Percentiles rank a stretch among this genome's conserved stretches.
These are phyloP conservation scores for Yamadazyma buinensis DNA, from an alignment of 1,139 yeast species.

Conservation along the genomic window DNA sequence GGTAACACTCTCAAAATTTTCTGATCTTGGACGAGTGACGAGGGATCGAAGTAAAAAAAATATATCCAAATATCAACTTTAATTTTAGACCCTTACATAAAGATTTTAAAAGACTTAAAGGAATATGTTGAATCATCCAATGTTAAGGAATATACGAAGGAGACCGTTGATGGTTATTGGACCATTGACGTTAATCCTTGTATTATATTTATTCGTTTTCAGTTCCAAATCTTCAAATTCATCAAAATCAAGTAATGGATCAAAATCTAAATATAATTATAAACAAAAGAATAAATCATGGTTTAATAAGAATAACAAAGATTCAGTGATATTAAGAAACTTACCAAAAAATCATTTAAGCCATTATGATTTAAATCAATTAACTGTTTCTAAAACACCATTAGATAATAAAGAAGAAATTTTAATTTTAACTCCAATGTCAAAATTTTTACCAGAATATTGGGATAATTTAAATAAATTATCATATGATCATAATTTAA, in stretches of 20 bases:
- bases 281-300: conserved; percentile 46
- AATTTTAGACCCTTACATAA: too few species aligned
- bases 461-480: conserved; percentile 79
- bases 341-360: conserved; percentile 76
- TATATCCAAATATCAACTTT: not conserved
- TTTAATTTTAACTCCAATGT: conserved; percentile 82
- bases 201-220: conserved; percentile 42
- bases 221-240: conserved; percentile 18
- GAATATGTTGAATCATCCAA: conserved; percentile 2
- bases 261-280: conserved; percentile 42
- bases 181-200: conserved; percentile 40
- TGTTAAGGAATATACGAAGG: conserved; percentile 55
- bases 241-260: conserved; percentile 15
- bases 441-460: conserved; percentile 76
- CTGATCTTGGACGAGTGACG: not conserved
- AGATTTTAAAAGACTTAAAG: too few species aligned
- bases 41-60: not conserved
- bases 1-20: not conserved
- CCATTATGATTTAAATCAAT: conserved; percentile 76
- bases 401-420: conserved; percentile 76
- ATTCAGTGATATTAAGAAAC: conserved; percentile 52
- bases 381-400: conserved; percentile 68
- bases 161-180: conserved; percentile 47
- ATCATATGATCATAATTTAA: conserved; percentile 76
- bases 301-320: conserved; percentile 37